Evolutionary conservation across 208 protist genomes (phyloP).

Genomic region (Porcisia hertigi): DNA sequence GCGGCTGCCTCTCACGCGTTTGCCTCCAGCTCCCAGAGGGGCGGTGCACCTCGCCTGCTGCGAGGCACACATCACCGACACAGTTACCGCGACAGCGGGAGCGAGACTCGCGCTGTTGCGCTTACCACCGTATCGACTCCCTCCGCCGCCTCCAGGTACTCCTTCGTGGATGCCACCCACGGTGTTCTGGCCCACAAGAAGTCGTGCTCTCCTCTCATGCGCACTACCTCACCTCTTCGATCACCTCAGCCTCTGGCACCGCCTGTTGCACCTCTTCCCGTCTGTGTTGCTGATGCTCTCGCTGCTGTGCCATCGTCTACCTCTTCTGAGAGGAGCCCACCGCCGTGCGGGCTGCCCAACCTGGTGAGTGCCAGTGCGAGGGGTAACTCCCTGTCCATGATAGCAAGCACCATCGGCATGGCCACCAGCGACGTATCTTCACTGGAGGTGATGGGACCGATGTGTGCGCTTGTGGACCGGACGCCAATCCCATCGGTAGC

Average conservation of each 20-base stretch:
- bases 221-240: neutral
- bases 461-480: slow-evolving; percentile 12
- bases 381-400: slow-evolving; percentile 4
- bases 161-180: neutral
- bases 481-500: neutral
- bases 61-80: neutral
- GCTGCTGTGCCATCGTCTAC: neutral
- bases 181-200: neutral
- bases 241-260: neutral
- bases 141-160: neutral
- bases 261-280: neutral
- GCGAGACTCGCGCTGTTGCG: neutral
- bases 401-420: neutral
- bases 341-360: neutral
- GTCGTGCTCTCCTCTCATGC: neutral
- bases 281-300: neutral
- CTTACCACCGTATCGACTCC: neutral
- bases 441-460: slow-evolving; percentile 11
- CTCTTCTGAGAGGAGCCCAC: neutral
- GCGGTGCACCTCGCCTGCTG: neutral
- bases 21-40: slow-evolving; percentile 1
- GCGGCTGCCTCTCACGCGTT: slow-evolving; percentile 6
- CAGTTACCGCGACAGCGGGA: neutral
- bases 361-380: neutral
- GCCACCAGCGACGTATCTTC: slow-evolving; percentile 11